Evolutionary conservation across 139 green algal species (phyloP), one percentile per base, ranked within the genome.

Genomic region (Marvania coccoides): DNA sequence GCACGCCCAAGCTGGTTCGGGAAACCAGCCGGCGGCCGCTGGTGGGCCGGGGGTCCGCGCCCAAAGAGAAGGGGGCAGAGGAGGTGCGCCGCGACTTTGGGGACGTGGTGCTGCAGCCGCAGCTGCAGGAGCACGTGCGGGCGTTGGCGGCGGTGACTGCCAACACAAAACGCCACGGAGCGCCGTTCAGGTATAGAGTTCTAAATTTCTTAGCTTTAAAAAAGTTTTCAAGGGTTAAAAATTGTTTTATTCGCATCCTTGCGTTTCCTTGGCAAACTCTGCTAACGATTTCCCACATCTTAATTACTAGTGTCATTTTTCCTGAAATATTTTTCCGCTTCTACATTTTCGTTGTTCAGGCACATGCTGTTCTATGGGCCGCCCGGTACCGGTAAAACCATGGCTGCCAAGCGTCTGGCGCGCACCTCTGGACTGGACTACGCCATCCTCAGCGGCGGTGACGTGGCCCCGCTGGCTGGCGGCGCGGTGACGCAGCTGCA

Each of bases 401-500:
- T 99, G 88, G 93, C 88, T 0, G 95, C 95, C 57, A 96, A 96
- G 81, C 78, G 91, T 59, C 80, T 99, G 59, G 95, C 95, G 0
- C 79, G 85, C 54, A 95, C 93, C 60, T 88, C 75, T 69, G 90
- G 89, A 33, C 79, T 99, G 66, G 94, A 99, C 74, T 99, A 99
- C 60, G 95, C 95, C 5, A 94, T 99, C 67, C 91, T 99, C 81
- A 92, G 79, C 15, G 93, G 93, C 47, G 93, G 93, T 46, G 93
- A 98, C 74, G 90, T 98, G 40, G 93, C 89, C 6, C 93, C 93
- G 0, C 82, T 98, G 69, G 88, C 80, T 34, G 79, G 78, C 26
- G 81, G 78, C 58, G 91, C 91, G 1, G 90, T 96, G n/a, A 96
- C 90, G 19, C 88, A 98, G 81, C 85, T 99, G 48, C 95, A 99